Evolutionary conservation across 23 red algal species (phyloP).

Genomic region (Chondrus crispus): DNA sequence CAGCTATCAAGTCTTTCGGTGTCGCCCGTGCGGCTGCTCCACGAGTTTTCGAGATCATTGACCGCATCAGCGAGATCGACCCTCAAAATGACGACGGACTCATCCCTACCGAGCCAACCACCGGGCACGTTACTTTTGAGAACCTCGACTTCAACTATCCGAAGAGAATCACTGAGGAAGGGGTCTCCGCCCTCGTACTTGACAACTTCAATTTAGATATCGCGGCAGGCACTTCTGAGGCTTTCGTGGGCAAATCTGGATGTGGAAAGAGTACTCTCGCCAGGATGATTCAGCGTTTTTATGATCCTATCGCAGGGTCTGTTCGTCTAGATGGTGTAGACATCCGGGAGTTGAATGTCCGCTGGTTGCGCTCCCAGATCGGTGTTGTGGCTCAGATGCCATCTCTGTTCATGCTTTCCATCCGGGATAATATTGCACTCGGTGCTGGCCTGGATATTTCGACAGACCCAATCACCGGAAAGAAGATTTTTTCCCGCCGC

Average conservation of each 20-base stretch:
- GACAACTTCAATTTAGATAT: conserved; percentile 60
- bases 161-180: conserved; percentile 57
- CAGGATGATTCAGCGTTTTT: conserved; percentile 80
- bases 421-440: conserved; percentile 90
- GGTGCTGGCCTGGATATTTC: conserved; percentile 61
- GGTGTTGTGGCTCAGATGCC: conserved; percentile 95
- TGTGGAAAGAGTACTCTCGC: conserved; percentile 92
- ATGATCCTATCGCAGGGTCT: conserved; percentile 55
- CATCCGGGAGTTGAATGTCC: conserved; percentile 66
- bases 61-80: conserved; percentile 51
- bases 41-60: conserved; percentile 79
- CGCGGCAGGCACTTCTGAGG: conserved; percentile 57
- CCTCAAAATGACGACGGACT: conserved; percentile 21
- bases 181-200: conserved; percentile 20
- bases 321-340: conserved; percentile 73
- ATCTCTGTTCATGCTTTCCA: conserved; percentile 85
- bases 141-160: conserved; percentile 84
- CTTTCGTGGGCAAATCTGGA: conserved; percentile 82
- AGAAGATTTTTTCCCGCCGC: conserved; percentile 7
- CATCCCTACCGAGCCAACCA: conserved; percentile 8
- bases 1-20: conserved; percentile 41
- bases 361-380: conserved; percentile 80
- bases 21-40: conserved; percentile 74
- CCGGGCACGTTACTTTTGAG: conserved; percentile 63
- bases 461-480: conserved; percentile 15